A percentile compares a stretch with the other conserved stretches of the same genome.
phyloP scores from a whole-genome alignment of 768 basidiomycete species.

The Naematelia aurantialba region DNA sequence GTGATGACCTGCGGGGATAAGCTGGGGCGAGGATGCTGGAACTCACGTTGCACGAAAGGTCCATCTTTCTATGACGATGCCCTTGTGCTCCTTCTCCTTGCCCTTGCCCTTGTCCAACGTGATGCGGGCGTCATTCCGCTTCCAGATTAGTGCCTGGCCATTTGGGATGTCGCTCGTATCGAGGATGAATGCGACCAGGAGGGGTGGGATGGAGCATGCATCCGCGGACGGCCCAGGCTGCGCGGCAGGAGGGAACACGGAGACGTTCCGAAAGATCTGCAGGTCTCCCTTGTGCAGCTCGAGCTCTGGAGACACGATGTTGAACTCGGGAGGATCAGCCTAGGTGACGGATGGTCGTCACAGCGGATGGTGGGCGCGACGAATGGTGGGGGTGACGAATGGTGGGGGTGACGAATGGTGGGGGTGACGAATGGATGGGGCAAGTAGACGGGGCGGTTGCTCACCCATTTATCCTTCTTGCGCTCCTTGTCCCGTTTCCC shows the following conservation, averaged over 20 bases:
- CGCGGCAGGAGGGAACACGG: slow-evolving; percentile 23
- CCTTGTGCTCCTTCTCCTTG: slow-evolving; percentile 27
- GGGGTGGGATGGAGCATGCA: slow-evolving; percentile 34
- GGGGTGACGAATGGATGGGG: too few species aligned
- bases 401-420: too few species aligned
- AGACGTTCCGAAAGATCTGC: slow-evolving; percentile 36
- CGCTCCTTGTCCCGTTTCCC: slow-evolving; percentile 13
- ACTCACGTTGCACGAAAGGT: slow-evolving; percentile 39
- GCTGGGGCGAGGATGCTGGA: neutral
- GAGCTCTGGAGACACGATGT: slow-evolving; percentile 40
- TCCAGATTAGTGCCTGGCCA: slow-evolving; percentile 41
- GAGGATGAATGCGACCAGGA: slow-evolving; percentile 48
- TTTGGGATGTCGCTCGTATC: slow-evolving; percentile 43
- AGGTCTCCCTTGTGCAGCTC: slow-evolving; percentile 45
- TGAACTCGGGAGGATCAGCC: slow-evolving; percentile 35
- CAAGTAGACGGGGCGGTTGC: slow-evolving; percentile 3
- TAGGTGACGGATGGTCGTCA: too few species aligned
- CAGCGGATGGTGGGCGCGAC: too few species aligned
- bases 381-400: too few species aligned
- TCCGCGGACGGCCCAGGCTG: slow-evolving; percentile 6
- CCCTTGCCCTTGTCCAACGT: slow-evolving; percentile 23
- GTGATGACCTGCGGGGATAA: slow-evolving; percentile 1
- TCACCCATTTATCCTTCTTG: slow-evolving; percentile 49
- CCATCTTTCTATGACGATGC: slow-evolving; percentile 48
- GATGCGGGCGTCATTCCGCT: slow-evolving; percentile 9